These are phyloP conservation scores for Sanghuangporus baumii DNA, from an alignment of 1,284 basidiomycete species.

Conservation along the genomic window DNA sequence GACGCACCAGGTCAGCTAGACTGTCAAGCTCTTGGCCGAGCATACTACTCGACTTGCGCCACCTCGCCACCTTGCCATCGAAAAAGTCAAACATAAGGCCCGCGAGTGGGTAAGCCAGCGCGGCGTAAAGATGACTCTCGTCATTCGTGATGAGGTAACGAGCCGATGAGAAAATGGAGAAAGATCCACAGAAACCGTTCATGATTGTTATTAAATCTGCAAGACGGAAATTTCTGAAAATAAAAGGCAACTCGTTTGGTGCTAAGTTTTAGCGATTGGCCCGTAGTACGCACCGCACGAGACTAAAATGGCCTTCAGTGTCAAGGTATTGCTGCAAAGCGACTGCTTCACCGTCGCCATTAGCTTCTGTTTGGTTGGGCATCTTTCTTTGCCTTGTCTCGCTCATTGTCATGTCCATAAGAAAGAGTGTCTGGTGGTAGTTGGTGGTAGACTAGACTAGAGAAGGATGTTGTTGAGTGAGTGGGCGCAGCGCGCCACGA, in stretches of 20 bases:
- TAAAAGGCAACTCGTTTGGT: neutral
- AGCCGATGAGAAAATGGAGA: constrained; percentile 92
- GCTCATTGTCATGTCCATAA: neutral
- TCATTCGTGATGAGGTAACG: constrained; percentile 85
- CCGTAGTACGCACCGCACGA: constrained; percentile 67
- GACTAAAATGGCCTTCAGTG: constrained; percentile 89
- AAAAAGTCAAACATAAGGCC: constrained; percentile 99
- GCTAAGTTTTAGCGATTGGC: constrained; percentile 7
- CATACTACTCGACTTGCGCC: constrained; percentile 93
- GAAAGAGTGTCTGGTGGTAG: neutral
- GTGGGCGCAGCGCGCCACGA: neutral
- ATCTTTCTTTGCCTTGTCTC: constrained; percentile 31
- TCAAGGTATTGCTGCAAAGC: constrained; percentile 81
- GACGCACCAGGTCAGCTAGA: constrained; percentile 85
- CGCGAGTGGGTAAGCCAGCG: constrained; percentile 83
- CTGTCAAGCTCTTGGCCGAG: constrained; percentile 98
- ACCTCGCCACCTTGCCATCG: constrained; percentile 96
- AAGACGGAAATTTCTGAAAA: constrained; percentile 89
- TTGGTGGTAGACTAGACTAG: neutral
- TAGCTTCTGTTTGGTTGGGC: constrained; percentile 19
- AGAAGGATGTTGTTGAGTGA: neutral
- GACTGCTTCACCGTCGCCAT: constrained; percentile 34
- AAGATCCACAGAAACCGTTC: constrained; percentile 98
- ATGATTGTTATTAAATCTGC: constrained; percentile 99
- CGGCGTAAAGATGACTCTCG: constrained; percentile 76